These are phyloP conservation scores for Termitomyces sp. DNA, from an alignment of 768 basidiomycete species.

Conservation along the genomic window DNA sequence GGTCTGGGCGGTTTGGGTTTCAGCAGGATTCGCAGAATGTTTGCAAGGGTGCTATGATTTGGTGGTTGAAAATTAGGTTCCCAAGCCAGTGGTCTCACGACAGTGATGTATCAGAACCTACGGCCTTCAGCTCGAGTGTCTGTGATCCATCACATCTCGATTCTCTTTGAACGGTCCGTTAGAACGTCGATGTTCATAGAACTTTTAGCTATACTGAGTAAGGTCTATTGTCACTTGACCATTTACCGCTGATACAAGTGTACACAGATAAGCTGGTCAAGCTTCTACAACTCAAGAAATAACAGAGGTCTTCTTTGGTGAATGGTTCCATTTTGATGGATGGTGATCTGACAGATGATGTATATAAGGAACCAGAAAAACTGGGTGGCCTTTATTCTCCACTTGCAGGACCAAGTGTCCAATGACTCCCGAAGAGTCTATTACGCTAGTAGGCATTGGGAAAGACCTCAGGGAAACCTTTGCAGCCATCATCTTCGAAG, in stretches of 20 bases:
- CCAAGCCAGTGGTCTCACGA: no score
- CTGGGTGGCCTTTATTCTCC: not conserved
- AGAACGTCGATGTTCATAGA: no score
- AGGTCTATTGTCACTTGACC: not conserved
- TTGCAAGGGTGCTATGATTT: no score
- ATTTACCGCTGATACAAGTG: no score
- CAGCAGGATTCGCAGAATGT: no score
- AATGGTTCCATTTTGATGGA: not conserved
- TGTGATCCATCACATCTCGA: no score
- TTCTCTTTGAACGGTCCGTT: no score
- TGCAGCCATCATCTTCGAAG: constrained; percentile 5
- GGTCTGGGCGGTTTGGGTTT: no score
- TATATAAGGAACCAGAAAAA: not conserved
- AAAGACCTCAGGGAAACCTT: constrained; percentile 5
- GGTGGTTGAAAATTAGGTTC: no score
- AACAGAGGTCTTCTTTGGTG: not conserved
- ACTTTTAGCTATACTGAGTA: not conserved
- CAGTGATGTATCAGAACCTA: no score
- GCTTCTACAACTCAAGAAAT: not conserved
- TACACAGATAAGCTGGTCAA: not conserved
- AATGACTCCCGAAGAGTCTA: constrained; percentile 7
- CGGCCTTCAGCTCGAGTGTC: no score
- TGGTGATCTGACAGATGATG: not conserved
- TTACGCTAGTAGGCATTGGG: constrained; percentile 2
- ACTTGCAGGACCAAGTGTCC: not conserved